These are phyloP conservation scores for Septoria petroselini DNA, from an alignment of 2,329 filamentous ascomycete genomes.

Conservation along the genomic window DNA sequence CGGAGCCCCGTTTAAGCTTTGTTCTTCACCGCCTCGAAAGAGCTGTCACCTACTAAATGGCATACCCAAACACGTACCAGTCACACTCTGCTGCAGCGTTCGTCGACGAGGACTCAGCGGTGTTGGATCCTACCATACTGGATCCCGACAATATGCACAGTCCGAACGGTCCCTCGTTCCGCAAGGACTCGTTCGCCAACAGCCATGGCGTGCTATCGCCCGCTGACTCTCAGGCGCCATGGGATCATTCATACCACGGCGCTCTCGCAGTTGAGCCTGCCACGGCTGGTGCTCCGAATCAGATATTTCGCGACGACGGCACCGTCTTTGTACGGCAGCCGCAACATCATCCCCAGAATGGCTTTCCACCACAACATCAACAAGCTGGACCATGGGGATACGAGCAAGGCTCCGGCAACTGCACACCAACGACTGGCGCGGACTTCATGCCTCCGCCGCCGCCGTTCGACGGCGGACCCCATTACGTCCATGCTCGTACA, in stretches of 20 bases:
- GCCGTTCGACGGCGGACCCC: slow-evolving; percentile 38
- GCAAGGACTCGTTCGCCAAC: slow-evolving; percentile 38
- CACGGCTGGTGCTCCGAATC: slow-evolving; percentile 22
- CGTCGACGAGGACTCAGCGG: slow-evolving; percentile 31
- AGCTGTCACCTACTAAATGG: slow-evolving; percentile 27
- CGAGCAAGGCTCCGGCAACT: slow-evolving; percentile 64
- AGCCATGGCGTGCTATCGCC: slow-evolving; percentile 36
- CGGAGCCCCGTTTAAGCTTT: slow-evolving; percentile 9
- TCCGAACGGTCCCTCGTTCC: slow-evolving; percentile 27
- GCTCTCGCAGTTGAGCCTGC: slow-evolving; percentile 24
- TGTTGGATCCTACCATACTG: slow-evolving; percentile 33
- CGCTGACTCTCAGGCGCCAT: slow-evolving; percentile 31
- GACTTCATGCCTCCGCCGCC: slow-evolving; percentile 52
- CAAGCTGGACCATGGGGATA: slow-evolving; percentile 55
- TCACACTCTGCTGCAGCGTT: slow-evolving; percentile 28
- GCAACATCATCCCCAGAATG: slow-evolving; percentile 46
- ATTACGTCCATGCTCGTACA: slow-evolving; percentile 26
- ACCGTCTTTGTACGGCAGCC: slow-evolving; percentile 27
- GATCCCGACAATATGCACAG: slow-evolving; percentile 37
- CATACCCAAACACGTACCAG: slow-evolving; percentile 29
- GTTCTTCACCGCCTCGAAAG: slow-evolving; percentile 12
- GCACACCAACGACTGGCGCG: slow-evolving; percentile 70
- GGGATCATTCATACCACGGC: slow-evolving; percentile 33
- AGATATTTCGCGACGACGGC: slow-evolving; percentile 27
- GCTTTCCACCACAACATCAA: slow-evolving; percentile 63